Evolutionary conservation across 2,329 filamentous ascomycete species (phyloP), one percentile per base, ranked within the genome.

Genomic region (Gyromitra esculenta): DNA sequence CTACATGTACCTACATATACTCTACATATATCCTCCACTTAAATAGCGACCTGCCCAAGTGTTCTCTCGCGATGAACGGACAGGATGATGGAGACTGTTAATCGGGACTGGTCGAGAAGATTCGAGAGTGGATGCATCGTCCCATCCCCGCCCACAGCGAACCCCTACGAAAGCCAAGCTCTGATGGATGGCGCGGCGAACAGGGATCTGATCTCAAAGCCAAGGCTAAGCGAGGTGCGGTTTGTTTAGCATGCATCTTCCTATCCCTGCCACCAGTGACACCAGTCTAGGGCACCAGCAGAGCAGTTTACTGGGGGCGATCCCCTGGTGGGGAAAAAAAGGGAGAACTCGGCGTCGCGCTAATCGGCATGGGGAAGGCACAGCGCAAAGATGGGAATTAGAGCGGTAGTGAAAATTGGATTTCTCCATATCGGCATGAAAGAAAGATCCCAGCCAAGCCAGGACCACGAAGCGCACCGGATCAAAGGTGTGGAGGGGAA

Each of bases 291-390:
- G 60, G 41, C 18, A 31, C 21, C 18, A 21, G 25, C 15, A 35
- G 5, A 18, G 7, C 8, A 15, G 48, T 7, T 18, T 6, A 21
- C 15, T 52, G 48, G 48, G 52, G 52, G 21, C 25, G 52, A 56
- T 56, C 52, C 50, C 50, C 52, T 48, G 63, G 63, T 66, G 48
- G 63, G 63, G 63, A 21, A 54, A 54, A 64, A 52, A 18, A 57
- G 25, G 56, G 45, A 60, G 50, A 64, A 64, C 31, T 63, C 39
- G 59, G 59, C 39, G 48, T 41, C 31, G 45, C 71, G 37, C 70
- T 74, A 74, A 63, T 39, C 54, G 45, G 5, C 41, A 74, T 74
- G 66, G 57, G 72, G 72, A 75, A 75, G 66, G 48, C 50, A 64
- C 37, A 18, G 8, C n/a, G 66, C 9, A 35, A 41, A 7, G 70